Evolutionary conservation across 768 basidiomycete genomes (phyloP), one percentile per base, ranked within the genome.

Genomic region (Agaricus subrufescens): DNA sequence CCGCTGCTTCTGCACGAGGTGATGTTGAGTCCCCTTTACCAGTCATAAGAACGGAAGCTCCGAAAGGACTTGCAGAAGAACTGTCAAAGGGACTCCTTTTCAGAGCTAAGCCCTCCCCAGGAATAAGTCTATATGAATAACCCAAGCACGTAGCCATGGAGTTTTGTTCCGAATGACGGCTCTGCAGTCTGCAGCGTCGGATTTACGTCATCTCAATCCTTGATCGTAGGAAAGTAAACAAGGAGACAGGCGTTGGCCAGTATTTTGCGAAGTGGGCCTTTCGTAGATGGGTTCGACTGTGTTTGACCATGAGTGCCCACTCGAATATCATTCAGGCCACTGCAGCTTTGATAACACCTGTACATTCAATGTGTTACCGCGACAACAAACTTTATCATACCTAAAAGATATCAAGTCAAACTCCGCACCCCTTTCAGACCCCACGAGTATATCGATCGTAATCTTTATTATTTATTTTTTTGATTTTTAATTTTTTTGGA

Each of bases 181-280:
- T 70, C 65, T 1, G 73, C 70, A 0, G 77, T 80, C 60, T 79
- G 76, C 8, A 79, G 71, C 1, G 69, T 72, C 2, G 78, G 61
- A 1, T 72, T 66, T 2, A 76, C 71, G 54, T 79, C 71, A 0
- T 63, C 63, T 77, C 76, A 81, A 44, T 71, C 67, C 73, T 78
- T 11, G n/a, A 43, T 15, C n/a, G 52, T 9, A 9, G 11, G 4
- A 14, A 15, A 38, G 34, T 25, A 23, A 30, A 7, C 40, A 12
- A 46, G 23, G 6, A 30, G 4, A 39, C 40, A n/a, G 30, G 7
- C 26, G 53, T 65, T 80, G 77, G 31, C 76, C 76, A 6, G 76
- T 78, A 44, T 58, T 67, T 53, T 78, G 78, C 0, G 61, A 67
- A 48, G 78, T 73, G 2, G 64, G 63, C 0, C 70, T 76, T 58